A percentile compares a stretch with the other conserved stretches of the same genome.
Conservation (phyloP, 2,329 filamentous ascomycete species). For the Acrodontium crateriforme region DNA sequence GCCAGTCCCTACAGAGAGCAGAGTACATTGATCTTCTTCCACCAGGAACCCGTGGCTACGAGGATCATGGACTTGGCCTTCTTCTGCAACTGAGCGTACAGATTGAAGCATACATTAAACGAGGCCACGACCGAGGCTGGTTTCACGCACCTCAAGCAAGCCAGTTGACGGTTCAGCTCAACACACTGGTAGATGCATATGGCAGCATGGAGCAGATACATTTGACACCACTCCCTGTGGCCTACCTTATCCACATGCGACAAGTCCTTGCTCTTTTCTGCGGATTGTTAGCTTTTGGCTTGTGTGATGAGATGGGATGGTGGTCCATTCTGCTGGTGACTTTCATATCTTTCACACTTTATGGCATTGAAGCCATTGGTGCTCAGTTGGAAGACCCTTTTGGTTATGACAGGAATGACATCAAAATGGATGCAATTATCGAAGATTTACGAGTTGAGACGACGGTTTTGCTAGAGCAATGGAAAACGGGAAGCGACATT, state of each 20-base stretch:
- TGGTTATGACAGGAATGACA: slow-evolving; percentile 51
- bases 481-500: slow-evolving; percentile 31
- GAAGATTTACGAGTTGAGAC: slow-evolving; percentile 47
- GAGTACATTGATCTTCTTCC: slow-evolving; percentile 24
- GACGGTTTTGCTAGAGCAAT: slow-evolving; percentile 44
- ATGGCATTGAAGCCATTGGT: slow-evolving; percentile 51
- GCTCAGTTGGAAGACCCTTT: slow-evolving; percentile 53
- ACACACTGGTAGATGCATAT: slow-evolving; percentile 43
- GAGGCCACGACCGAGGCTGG: slow-evolving; percentile 42
- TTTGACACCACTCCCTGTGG: slow-evolving; percentile 49
- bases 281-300: slow-evolving; percentile 47
- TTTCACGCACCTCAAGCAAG: slow-evolving; percentile 46
- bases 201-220: slow-evolving; percentile 53
- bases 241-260: slow-evolving; percentile 50
- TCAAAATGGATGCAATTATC: slow-evolving; percentile 53
- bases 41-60: slow-evolving; percentile 26
- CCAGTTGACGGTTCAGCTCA: slow-evolving; percentile 45
- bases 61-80: slow-evolving; percentile 45
- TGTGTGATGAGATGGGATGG: slow-evolving; percentile 50
- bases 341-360: slow-evolving; percentile 49
- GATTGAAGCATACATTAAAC: slow-evolving; percentile 46
- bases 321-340: slow-evolving; percentile 46
- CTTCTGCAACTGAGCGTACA: slow-evolving; percentile 48
- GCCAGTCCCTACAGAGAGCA: slow-evolving; percentile 17
- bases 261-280: slow-evolving; percentile 50